Base-by-base conservation (phyloP, 257 asterid genomes). In the Ilex asprella region DNA sequence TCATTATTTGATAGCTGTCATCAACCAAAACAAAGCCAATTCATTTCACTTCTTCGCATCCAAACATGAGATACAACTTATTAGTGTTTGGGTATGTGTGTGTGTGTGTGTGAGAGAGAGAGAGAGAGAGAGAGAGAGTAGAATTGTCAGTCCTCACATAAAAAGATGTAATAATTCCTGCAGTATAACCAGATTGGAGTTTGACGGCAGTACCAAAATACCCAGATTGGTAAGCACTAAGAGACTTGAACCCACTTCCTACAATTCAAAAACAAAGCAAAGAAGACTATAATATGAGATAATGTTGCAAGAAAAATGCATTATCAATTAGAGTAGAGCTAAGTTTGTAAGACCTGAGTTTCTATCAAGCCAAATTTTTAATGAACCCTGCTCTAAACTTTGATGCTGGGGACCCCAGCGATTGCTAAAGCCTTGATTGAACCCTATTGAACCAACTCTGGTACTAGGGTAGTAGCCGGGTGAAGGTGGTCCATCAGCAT, bases 351-450 rank as follows among this genome's bases (percentile, higher is more conserved):
- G 54, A 78, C 98, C 98, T 55, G 91, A 61, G 75, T 3, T 75
- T 31, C 63, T 61, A 59, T 91, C 96, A 10, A 91, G 96, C 96
- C 91, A 91, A 46, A 86, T 70, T 32, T 95, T 76, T 60, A 91
- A 80, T 1, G 81, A 16, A 4, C 73, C 78, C 41, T 82, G 87
- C 70, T 88, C 86, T 10, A 88, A 7, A 3, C 76, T 79, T 72
- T 91, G 98, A 57, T 91, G 86, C 66, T 81, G 91, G 75, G 96
- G 79, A 56, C 98, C 98, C 98, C 98, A 91, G 30, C 79, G 93
- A 44, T 76, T 88, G 41, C 69, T 67, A 65, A 65, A 91, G 6
- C 75, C 85, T 60, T 86, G 89, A 71, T 55, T 49, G 75, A 91
- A 91, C 55, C 80, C 85, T 70, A 73, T 31, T 6, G 94, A 69